Base-by-base conservation (phyloP, 352 stramenopile genomes). In the Aphanomyces cochlioides region DNA sequence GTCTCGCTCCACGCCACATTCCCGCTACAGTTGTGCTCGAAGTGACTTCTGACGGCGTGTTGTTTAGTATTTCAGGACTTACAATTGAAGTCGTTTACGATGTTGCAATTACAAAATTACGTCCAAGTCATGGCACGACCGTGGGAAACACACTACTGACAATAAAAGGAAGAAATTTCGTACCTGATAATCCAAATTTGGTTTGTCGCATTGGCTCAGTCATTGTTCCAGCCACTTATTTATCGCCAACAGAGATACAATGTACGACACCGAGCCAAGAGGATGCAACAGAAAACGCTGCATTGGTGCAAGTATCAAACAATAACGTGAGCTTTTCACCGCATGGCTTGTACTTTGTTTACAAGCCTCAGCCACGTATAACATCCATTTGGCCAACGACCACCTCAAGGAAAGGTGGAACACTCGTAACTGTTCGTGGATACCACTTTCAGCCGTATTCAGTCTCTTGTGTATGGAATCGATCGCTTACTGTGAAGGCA, bases 101-200 rank as follows among this genome's bases (percentile, higher is more conserved):
- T 59, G 77, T 82, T 0, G 89, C 83, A 56, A 76, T 96, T 7
- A 76, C 87, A 5, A 77, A 75, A 5, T 89, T 97, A 41, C 72
- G 66, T 17, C 93, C 93, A 21, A 76, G 68, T 2, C 79, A 84
- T 40, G 93, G 93, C 0, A 86, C 90, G 28, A 74, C 85, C 60
- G 78, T 72, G 19, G 92, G 90, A 40, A 90, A 82, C 36, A 98
- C 92, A 1, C 67, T 75, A 3, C 86, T 98, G 12, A 96, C 78
- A 36, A 73, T 98, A 4, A 80, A 88, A 21, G 93, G 93, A 8
- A 83, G 82, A 66, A 78, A 96, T 61, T 97, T 98, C 66, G 78
- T 67, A 36, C 77, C 76, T 8, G 78, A 79, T 12, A 73, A 74
- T 0, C n/a, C 56, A 3, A 73, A 61, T 37, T 40, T 95, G 43